A percentile compares a stretch with the other conserved stretches of the same genome.
These are phyloP conservation scores for Boletus reticuloceps DNA, from an alignment of 768 basidiomycete genomes.

Conservation along the genomic window DNA sequence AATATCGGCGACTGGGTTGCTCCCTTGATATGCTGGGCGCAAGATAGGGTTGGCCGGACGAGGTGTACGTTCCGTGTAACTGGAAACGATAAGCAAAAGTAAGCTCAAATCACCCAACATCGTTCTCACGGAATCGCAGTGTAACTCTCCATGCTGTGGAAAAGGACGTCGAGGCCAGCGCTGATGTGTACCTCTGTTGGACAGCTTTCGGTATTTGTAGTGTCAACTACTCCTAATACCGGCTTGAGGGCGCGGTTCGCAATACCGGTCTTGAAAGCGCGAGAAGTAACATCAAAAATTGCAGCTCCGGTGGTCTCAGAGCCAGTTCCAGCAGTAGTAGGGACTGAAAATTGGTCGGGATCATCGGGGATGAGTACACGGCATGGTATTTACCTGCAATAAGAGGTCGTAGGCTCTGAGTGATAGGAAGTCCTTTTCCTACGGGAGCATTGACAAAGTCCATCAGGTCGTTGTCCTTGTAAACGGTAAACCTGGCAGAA, in stretches of 20 bases:
- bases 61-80: constrained; percentile 88
- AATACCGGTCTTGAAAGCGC: constrained; percentile 95
- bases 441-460: constrained; percentile 98
- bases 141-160: constrained; percentile 94
- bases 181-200: constrained; percentile 92
- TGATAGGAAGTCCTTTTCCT: constrained; percentile 87
- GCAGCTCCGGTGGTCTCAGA: constrained; percentile 95
- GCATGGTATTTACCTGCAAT: constrained; percentile 61
- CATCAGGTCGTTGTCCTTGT: constrained; percentile 88
- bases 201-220: constrained; percentile 87
- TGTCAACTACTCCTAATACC: constrained; percentile 82
- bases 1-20: constrained; percentile 93
- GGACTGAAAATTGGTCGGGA: constrained; percentile 38
- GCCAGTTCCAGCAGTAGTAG: constrained; percentile 83
- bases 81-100: constrained; percentile 27
- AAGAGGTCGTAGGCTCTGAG: constrained; percentile 70
- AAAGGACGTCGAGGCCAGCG: constrained; percentile 92
- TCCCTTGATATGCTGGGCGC: constrained; percentile 91
- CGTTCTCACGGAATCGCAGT: constrained; percentile 82
- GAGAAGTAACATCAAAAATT: constrained; percentile 89
- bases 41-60: constrained; percentile 88
- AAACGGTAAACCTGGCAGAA: constrained; percentile 70
- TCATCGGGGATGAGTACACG: not conserved
- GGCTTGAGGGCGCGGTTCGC: constrained; percentile 91
- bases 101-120: not conserved